Base-by-base conservation (phyloP, 345 rosid species). In the Arabis alpina region DNA sequence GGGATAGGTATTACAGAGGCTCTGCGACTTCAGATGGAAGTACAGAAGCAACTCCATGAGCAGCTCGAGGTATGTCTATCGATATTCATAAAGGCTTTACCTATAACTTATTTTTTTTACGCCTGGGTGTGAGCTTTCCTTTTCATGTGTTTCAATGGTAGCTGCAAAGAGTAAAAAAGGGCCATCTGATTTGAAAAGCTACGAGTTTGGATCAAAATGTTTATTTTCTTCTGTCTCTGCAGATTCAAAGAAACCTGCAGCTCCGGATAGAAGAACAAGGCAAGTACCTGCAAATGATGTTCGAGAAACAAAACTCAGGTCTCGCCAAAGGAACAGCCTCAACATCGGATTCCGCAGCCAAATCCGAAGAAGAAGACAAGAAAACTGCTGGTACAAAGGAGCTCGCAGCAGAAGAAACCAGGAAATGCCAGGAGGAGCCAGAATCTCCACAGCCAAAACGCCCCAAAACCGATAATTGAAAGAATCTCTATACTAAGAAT, bases 181-280 rank as follows among this genome's bases (percentile, higher is more conserved):
- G 27, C 39, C 37, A 48, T 24, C 7, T 24, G 55, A 10, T 24
- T 43, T 4, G n/a, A 10, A 3, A 0, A 4, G 37, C 23, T 50
- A 2, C 15, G 34, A 74, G 30, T 37, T 48, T 19, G n/a, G 59
- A 28, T 64, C 0, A 27, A 15, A 45, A 8, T 58, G 45, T 51
- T 24, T 54, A 66, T 61, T 39, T 60, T 50, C 37, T 60, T 40
- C 30, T 34, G 10, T 73, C 45, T 40, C 62, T 41, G 49, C 87
- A 90, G 97, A 90, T 93, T 61, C 96, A 90, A 83, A 85, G 97
- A 77, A 93, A 84, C 72, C 79, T 93, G 66, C 98, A 93, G 83
- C 80, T 93, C 71, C 88, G 88, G 8, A 88, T 93, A 78, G 98
- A 93, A 84, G 98, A 93, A 80, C 96, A 93, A 78, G 98, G 98